Percentiles rank a stretch among this genome's conserved stretches.
Evolutionary conservation across 306 rosid genomes (phyloP).

Genomic region (Prunus persica): DNA sequence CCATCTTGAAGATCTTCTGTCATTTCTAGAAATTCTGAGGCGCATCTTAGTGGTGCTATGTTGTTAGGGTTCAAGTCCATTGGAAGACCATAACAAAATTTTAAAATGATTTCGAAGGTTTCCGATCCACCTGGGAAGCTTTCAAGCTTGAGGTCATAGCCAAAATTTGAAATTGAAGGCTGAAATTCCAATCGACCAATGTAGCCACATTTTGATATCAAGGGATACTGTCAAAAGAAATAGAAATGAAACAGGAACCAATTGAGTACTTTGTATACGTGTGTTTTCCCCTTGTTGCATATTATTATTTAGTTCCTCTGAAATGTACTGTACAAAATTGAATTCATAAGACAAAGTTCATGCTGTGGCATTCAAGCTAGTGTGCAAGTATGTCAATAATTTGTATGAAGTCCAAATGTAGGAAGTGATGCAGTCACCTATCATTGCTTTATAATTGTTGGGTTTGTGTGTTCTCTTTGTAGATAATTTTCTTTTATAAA

Average conservation of each 20-base stretch:
- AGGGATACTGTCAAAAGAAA: conserved; percentile 66
- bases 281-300: background rate
- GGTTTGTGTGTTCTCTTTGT: background rate
- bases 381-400: too few relatives aligned
- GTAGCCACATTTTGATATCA: conserved; percentile 87
- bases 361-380: too few relatives aligned
- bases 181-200: conserved; percentile 54
- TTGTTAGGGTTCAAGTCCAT: conserved; percentile 65
- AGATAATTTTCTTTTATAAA: too few relatives aligned
- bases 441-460: background rate
- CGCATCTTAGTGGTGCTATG: conserved; percentile 83
- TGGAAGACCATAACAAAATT: conserved; percentile 86
- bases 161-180: conserved; percentile 45
- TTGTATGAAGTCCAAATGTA: background rate
- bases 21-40: conserved; percentile 90
- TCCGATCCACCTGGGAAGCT: conserved; percentile 85
- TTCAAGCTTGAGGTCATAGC: conserved; percentile 59
- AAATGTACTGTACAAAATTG: too few relatives aligned
- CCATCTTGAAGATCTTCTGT: conserved; percentile 84
- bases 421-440: background rate
- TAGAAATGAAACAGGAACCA: conserved; percentile 14
- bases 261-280: conserved; percentile 1
- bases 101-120: conserved; percentile 63
- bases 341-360: too few relatives aligned
- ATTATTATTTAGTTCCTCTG: too few relatives aligned